Evolutionary conservation across 371 early-diverging fungal genomes (phyloP).

Genomic region (Lichtheimia hyalospora): DNA sequence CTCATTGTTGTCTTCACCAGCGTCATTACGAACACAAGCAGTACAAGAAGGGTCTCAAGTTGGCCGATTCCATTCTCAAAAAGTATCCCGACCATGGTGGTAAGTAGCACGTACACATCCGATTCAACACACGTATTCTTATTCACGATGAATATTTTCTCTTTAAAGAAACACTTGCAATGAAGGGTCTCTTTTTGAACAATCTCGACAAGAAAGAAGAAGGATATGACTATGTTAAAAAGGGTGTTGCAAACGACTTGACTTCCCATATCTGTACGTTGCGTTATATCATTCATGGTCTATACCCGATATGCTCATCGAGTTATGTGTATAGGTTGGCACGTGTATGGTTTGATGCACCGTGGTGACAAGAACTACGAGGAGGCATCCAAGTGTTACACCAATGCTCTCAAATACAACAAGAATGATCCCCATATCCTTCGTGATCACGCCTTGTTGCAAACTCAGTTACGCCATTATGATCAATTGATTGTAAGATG

Average conservation of each 20-base stretch:
- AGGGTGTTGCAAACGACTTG: slow-evolving; percentile 79
- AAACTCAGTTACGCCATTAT: slow-evolving; percentile 89
- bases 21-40: slow-evolving; percentile 93
- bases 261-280: slow-evolving; percentile 84
- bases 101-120: slow-evolving; percentile 23
- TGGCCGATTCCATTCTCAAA: slow-evolving; percentile 88
- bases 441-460: slow-evolving; percentile 84
- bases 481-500: slow-evolving; percentile 71
- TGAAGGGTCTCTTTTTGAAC: slow-evolving; percentile 92
- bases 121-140: too few relatives aligned
- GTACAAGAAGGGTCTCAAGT: slow-evolving; percentile 94
- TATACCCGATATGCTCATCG: neutral
- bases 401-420: slow-evolving; percentile 86
- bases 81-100: slow-evolving; percentile 95
- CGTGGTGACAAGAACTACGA: slow-evolving; percentile 92
- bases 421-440: slow-evolving; percentile 92
- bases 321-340: slow-evolving; percentile 76
- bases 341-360: slow-evolving; percentile 91
- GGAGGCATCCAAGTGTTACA: slow-evolving; percentile 92
- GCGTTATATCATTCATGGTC: neutral
- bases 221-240: slow-evolving; percentile 85
- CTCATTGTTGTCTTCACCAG: slow-evolving; percentile 40
- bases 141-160: too few relatives aligned
- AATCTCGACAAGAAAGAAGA: slow-evolving; percentile 91
- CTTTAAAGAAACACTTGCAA: slow-evolving; percentile 82